Base-by-base conservation (phyloP, 169 alveolate genomes). In the Cryptosporidium parvum region DNA sequence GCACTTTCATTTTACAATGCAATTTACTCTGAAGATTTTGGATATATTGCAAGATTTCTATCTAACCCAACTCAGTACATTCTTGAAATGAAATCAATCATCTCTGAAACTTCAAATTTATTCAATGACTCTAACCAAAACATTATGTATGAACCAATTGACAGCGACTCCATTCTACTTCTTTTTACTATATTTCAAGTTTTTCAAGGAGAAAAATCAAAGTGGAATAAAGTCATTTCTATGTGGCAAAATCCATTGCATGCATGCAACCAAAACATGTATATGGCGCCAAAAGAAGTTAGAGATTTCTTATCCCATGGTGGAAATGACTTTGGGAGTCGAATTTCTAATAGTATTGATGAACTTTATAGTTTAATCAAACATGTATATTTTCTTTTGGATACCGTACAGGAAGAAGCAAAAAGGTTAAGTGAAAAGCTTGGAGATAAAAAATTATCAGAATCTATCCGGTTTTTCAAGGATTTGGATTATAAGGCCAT, bases 241-340 rank as follows among this genome's bases (percentile, higher is more conserved):
- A 61, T 21, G 29, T 80, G 89, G 89, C 89, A 37, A 21, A 44
- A 65, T 56, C 75, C 75, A 5, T 42, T 9, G 51, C 69, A 80
- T 62, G 80, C 89, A 42, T 59, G 61, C 56, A 80, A 80, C 31
- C 89, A 80, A 65, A 80, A 80, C 51, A 42, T 80, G 51, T 80
- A 62, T 33, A 80, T 62, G 75, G 89, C 89, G 68, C 89, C 89
- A 62, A 80, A 80, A 48, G 89, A 80, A 26, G 89, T 80, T n/a
- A 45, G 39, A n/a, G 65, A 59, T n/a, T 80, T 80, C 31, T 14
- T 80, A 16, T 80, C 89, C 14, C 75, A 80, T 44, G 75, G 75
- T 14, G 75, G 89, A 10, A 80, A 61, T 62, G 67, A 80, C 62
- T 80, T 80, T 48, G 39, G 56, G 18, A 39, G 58, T 16, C 9